Percentiles rank a stretch among this genome's conserved stretches.
Evolutionary conservation across 768 basidiomycete species (phyloP).

Genomic region (Lentinula boryana): DNA sequence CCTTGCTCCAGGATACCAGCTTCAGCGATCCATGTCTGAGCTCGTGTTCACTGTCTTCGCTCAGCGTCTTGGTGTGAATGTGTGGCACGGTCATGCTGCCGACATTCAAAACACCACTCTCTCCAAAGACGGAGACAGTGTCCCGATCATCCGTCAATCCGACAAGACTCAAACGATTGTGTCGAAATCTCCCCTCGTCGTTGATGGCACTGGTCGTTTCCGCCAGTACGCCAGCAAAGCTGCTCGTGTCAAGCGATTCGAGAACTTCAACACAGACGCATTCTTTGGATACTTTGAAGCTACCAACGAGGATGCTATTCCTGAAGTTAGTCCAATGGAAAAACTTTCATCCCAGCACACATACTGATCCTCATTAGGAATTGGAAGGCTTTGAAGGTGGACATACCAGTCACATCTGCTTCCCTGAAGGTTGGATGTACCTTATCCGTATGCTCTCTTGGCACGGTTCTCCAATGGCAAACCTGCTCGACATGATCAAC

Average conservation of each 20-base stretch:
- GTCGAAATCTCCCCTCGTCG: constrained; percentile 7
- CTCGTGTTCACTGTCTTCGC: constrained; percentile 12
- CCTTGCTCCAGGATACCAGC: constrained; percentile 8
- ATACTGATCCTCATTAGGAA: background rate
- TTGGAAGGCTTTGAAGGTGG: constrained; percentile 10
- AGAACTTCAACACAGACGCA: constrained; percentile 11
- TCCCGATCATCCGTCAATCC: background rate
- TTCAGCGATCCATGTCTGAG: constrained; percentile 10
- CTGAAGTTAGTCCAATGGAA: background rate
- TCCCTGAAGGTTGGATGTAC: constrained; percentile 13
- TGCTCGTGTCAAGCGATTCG: constrained; percentile 10
- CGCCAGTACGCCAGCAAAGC: background rate
- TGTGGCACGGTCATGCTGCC: constrained; percentile 11
- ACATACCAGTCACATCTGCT: constrained; percentile 12
- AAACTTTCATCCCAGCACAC: background rate
- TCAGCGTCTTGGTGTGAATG: constrained; percentile 11
- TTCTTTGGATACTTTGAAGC: constrained; percentile 12
- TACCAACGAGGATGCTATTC: constrained; percentile 3
- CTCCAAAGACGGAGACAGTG: constrained; percentile 8
- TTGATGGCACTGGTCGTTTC: constrained; percentile 11
- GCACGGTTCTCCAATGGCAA: constrained; percentile 10
- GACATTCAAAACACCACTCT: constrained; percentile 7
- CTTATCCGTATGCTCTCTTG: constrained; percentile 12
- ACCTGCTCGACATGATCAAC: constrained; percentile 12
- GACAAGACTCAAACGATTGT: constrained; percentile 1